Evolutionary conservation across 73 alveolate species (phyloP), one percentile per base, ranked within the genome.

Genomic region (Uronychia setigera): DNA sequence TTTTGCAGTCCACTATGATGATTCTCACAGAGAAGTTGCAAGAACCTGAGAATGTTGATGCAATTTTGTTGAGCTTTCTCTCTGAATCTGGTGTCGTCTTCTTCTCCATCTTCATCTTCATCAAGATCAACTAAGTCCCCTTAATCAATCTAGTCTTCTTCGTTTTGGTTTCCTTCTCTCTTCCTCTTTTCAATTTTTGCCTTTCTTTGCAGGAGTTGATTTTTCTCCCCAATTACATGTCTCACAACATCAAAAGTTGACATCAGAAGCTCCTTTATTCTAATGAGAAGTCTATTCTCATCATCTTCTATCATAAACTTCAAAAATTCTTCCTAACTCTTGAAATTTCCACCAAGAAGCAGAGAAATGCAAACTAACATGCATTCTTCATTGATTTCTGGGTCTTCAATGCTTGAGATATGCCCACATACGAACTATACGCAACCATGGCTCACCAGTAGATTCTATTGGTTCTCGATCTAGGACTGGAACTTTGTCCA

Each of bases 21-120:
- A 59, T 88, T 88, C 74, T 94, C 98, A 80, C 98, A 94, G 33
- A 94, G 77, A 29, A 92, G 84, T 82, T 94, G 91, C 59, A 92
- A 57, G 79, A 94, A 81, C 87, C 92, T 79, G 60, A 92, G 74
- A 19, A 85, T 58, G 29, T 67, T 26, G 0, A 32, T 34, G 58
- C 80, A 74, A 58, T 58, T 28, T 1, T 13, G 29, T 74, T 67
- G 26, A 13, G 89, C 32, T 32, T 31, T 33, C 28, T 5, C 79
- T 28, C 35, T 80, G 19, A 58, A 27, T 34, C 78, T 80, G 28
- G 30, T 35, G 46, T 81, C 88, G 26, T 26, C 28, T 1, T 80
- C 86, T 26, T 35, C 79, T n/a, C 27, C 86, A 9, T 80, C 86
- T 1, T 80, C 86, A n/a, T 29, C 78, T 1, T 80, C 86, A 25